Conservation (phyloP, 2,329 filamentous ascomycete species). For the Pestalotiopsis sp. region DNA sequence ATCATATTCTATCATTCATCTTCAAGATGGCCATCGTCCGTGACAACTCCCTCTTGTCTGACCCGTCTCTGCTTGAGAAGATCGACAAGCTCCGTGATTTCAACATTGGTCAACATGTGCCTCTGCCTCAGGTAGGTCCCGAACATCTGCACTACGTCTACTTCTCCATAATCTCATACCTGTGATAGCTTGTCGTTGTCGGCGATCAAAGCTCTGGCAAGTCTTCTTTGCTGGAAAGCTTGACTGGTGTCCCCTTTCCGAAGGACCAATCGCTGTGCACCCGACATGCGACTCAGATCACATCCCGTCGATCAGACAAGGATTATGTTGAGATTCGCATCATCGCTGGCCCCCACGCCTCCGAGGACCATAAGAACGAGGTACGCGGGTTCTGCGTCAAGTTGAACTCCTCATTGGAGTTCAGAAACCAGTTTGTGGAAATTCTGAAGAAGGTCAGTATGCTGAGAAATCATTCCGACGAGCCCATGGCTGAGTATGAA, state of each 20-base stretch:
- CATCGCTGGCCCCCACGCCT: constrained; percentile 13
- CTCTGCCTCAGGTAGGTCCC: constrained; percentile 24
- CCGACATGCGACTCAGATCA: constrained; percentile 29
- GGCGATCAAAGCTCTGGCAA: constrained; percentile 77
- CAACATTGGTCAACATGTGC: constrained; percentile 26
- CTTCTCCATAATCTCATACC: not conserved
- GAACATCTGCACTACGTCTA: not conserved
- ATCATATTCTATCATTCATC: not conserved
- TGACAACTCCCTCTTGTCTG: constrained; percentile 1
- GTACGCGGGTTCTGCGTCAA: not conserved
- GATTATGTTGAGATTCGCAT: constrained; percentile 9
- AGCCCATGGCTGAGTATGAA: not conserved
- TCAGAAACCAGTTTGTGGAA: constrained; percentile 4
- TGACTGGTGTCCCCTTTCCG: constrained; percentile 32
- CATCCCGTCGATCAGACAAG: constrained; percentile 13
- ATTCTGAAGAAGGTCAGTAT: constrained; percentile 12
- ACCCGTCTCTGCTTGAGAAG: constrained; percentile 18
- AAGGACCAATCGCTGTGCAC: constrained; percentile 25
- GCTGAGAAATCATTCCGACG: not conserved
- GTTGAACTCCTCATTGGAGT: not conserved
- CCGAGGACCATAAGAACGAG: not conserved
- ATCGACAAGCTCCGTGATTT: constrained; percentile 30
- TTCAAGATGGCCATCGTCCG: not conserved
- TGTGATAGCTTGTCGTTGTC: constrained; percentile 66
- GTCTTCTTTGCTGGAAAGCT: constrained; percentile 70